Conservation (phyloP, 352 stramenopile genomes). For the Lagenidium giganteum region DNA sequence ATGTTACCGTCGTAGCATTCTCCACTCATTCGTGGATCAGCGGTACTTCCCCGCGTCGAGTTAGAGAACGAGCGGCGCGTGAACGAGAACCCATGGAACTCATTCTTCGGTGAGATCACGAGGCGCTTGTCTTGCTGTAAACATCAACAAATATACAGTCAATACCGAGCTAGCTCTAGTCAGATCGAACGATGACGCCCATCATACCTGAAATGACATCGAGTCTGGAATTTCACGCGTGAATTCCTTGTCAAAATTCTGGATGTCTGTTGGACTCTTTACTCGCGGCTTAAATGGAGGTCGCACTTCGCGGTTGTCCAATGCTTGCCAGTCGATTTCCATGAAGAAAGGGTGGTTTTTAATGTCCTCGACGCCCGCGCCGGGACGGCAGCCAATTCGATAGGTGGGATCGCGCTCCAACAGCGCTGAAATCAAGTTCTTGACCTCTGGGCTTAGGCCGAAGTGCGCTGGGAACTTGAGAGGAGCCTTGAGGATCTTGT, state of each 20-base stretch:
- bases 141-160: slow-evolving; percentile 1
- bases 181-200: no score
- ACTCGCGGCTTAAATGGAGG: slow-evolving; percentile 86
- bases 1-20: slow-evolving; percentile 26
- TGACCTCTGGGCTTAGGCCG: slow-evolving; percentile 61
- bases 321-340: slow-evolving; percentile 67
- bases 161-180: no score
- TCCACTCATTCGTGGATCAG: slow-evolving; percentile 18
- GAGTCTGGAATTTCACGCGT: slow-evolving; percentile 81
- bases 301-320: slow-evolving; percentile 67
- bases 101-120: slow-evolving; percentile 72
- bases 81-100: slow-evolving; percentile 85
- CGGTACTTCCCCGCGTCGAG: slow-evolving; percentile 16
- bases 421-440: slow-evolving; percentile 73
- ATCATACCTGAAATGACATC: slow-evolving; percentile 45
- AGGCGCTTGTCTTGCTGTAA: slow-evolving; percentile 71
- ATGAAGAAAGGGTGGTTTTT: slow-evolving; percentile 80
- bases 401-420: slow-evolving; percentile 69
- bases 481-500: slow-evolving; percentile 87
- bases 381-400: slow-evolving; percentile 63
- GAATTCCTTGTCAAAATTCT: slow-evolving; percentile 89
- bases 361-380: slow-evolving; percentile 63
- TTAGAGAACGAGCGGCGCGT: slow-evolving; percentile 27
- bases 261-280: slow-evolving; percentile 70
- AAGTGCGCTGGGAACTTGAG: slow-evolving; percentile 87